Conservation (phyloP, 768 basidiomycete genomes). For the Cyclocybe aegerita region DNA sequence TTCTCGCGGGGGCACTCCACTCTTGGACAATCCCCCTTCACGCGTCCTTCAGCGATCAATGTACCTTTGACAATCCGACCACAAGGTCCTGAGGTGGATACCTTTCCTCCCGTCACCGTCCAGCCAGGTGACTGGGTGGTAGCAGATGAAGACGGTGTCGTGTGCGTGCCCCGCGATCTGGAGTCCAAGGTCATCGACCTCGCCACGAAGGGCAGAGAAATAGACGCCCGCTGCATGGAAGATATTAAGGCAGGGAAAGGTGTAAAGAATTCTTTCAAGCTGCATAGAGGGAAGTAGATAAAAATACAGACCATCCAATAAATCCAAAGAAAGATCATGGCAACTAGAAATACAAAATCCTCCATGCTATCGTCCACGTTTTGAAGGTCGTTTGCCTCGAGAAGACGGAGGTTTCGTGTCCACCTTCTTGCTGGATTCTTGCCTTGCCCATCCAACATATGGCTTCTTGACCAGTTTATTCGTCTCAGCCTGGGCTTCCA, state of each 20-base stretch:
- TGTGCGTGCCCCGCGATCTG: slow-evolving; percentile 65
- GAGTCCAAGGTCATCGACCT: slow-evolving; percentile 54
- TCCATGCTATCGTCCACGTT: slow-evolving; percentile 10
- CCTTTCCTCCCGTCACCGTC: slow-evolving; percentile 56
- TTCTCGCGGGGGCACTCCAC: slow-evolving; percentile 83
- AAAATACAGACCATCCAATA: neutral
- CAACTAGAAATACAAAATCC: slow-evolving; percentile 13
- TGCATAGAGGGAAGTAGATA: slow-evolving; percentile 57
- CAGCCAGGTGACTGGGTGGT: slow-evolving; percentile 80
- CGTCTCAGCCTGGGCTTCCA: slow-evolving; percentile 60
- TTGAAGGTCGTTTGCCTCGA: slow-evolving; percentile 11
- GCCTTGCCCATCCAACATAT: slow-evolving; percentile 17
- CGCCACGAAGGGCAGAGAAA: slow-evolving; percentile 55
- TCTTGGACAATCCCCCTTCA: slow-evolving; percentile 82
- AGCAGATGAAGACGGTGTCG: slow-evolving; percentile 89
- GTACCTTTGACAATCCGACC: slow-evolving; percentile 58
- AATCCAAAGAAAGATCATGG: neutral
- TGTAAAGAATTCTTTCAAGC: slow-evolving; percentile 74
- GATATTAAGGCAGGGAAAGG: slow-evolving; percentile 79
- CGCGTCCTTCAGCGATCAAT: slow-evolving; percentile 75
- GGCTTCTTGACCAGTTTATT: slow-evolving; percentile 14
- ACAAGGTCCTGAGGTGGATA: slow-evolving; percentile 30
- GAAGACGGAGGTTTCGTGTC: slow-evolving; percentile 3
- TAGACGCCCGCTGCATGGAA: slow-evolving; percentile 70
- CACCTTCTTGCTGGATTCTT: slow-evolving; percentile 12